phyloP scores from a whole-genome alignment of 768 basidiomycete genomes.

The Ramaria rubella region DNA sequence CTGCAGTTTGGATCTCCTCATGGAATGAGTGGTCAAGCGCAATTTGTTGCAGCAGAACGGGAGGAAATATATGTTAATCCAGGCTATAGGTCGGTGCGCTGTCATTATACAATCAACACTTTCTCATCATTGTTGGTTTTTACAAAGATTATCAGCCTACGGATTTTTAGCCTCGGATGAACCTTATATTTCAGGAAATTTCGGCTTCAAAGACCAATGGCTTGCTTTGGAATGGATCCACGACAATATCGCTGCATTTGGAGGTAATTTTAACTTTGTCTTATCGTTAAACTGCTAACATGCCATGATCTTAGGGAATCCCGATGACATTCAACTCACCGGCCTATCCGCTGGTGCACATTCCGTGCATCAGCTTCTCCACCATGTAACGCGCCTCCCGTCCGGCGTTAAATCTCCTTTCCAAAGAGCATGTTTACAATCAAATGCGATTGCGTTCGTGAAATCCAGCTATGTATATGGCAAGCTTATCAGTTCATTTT shows the following conservation, averaged over 20 bases:
- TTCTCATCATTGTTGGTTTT: neutral
- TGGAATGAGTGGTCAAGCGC: constrained; percentile 50
- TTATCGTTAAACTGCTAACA: neutral
- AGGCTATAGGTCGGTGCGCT: constrained; percentile 48
- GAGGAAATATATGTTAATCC: constrained; percentile 72
- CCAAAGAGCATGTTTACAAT: constrained; percentile 58
- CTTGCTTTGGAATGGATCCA: constrained; percentile 66
- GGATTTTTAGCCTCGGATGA: constrained; percentile 67
- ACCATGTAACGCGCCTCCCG: constrained; percentile 60
- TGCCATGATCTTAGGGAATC: constrained; percentile 41
- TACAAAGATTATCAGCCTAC: constrained; percentile 53
- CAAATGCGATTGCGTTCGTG: constrained; percentile 57
- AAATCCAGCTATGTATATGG: neutral
- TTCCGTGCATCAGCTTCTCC: constrained; percentile 67
- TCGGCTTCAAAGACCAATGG: constrained; percentile 84
- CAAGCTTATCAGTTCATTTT: constrained; percentile 5
- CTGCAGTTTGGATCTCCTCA: constrained; percentile 78
- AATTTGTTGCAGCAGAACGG: constrained; percentile 56
- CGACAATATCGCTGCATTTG: constrained; percentile 60
- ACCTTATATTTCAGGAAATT: constrained; percentile 62
- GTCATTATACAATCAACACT: neutral
- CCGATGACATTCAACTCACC: constrained; percentile 50
- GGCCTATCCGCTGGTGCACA: constrained; percentile 80
- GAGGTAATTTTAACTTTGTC: constrained; percentile 39
- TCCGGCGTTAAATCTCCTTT: constrained; percentile 54